Evolutionary conservation across 2,329 filamentous ascomycete genomes (phyloP).

Genomic region (Aspergillus costaricaensis): DNA sequence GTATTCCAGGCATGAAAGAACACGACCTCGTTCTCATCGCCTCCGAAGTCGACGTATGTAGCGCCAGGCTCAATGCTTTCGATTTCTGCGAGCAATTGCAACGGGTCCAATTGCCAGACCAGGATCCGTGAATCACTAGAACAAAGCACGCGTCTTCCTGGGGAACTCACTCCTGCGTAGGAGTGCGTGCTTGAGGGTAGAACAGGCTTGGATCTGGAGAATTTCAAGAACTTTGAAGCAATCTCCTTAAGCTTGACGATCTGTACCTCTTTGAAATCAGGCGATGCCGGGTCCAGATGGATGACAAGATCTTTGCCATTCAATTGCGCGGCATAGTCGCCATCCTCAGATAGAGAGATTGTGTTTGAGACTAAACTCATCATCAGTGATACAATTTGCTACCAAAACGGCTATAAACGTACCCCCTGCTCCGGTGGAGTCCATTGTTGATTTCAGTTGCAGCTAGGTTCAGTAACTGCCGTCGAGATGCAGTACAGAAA

Average conservation of each 20-base stretch:
- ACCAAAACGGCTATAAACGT: conserved; percentile 9
- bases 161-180: conserved; percentile 12
- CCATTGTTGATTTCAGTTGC: conserved; percentile 27
- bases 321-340: conserved; percentile 30
- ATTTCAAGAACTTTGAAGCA: conserved; percentile 34
- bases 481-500: not conserved
- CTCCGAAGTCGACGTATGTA: conserved; percentile 43
- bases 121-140: conserved; percentile 38
- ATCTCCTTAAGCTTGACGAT: conserved; percentile 36
- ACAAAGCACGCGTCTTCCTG: conserved; percentile 36
- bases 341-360: conserved; percentile 34
- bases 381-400: not conserved
- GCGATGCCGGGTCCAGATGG: conserved; percentile 31
- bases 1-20: conserved; percentile 44
- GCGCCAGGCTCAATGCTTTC: conserved; percentile 40
- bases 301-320: conserved; percentile 37
- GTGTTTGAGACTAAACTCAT: conserved; percentile 14
- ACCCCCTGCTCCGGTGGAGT: conserved; percentile 31
- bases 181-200: not conserved
- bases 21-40: conserved; percentile 39
- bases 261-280: conserved; percentile 35
- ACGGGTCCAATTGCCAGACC: conserved; percentile 40
- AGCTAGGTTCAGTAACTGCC: conserved; percentile 1
- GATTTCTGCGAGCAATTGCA: conserved; percentile 43
- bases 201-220: conserved; percentile 22